Base-by-base conservation (phyloP, 2,329 filamentous ascomycete species). In the Pseudocercospora pini-densiflorae region DNA sequence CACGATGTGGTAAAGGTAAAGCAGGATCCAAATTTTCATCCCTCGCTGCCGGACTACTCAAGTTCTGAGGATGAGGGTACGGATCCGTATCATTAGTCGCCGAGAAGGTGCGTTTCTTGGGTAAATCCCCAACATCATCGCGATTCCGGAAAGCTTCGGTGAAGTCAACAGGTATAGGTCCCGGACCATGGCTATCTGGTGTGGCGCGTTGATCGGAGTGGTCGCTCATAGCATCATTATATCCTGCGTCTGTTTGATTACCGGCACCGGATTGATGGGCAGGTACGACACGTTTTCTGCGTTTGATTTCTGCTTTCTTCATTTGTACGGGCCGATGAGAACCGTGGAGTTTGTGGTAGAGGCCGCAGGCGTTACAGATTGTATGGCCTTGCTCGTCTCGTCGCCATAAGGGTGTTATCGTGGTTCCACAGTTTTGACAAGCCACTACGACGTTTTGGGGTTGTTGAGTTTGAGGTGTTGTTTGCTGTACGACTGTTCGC, bases 221-320 rank as follows among this genome's bases (percentile, higher is more conserved):
- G 40, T 72, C 66, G 23, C 66, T 71, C 63, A 65, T 66, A 16
- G 66, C 66, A 29, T 59, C 78, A 70, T 68, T 81, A 31, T 59
- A 70, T 10, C 65, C 63, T 40, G 79, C 79, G 55, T 83, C 68
- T 27, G 63, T 59, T 54, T 64, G 62, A 5, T 82, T 29, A n/a
- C n/a, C n/a, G 53, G 8, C 21, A 2, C 10, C 53, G 12, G 53
- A 61, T 81, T 79, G 64, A 83, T 83, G 63, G 82, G 92, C 93
- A 19, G 94, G 94, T 51, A 98, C 94, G 5, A 98, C 93, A 65
- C 95, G 90, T 84, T 98, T 98, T 67, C 95, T 87, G 68, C 95
- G 88, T 80, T 99, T 98, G 78, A 99, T 99, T 27, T 97, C 92
- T 2, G 93, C 91, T 79, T 97, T 98, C 80, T 98, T 99, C 95